Evolutionary conservation across 176 grass and related monocot genomes (phyloP).

Genomic region (Areca catechu): DNA sequence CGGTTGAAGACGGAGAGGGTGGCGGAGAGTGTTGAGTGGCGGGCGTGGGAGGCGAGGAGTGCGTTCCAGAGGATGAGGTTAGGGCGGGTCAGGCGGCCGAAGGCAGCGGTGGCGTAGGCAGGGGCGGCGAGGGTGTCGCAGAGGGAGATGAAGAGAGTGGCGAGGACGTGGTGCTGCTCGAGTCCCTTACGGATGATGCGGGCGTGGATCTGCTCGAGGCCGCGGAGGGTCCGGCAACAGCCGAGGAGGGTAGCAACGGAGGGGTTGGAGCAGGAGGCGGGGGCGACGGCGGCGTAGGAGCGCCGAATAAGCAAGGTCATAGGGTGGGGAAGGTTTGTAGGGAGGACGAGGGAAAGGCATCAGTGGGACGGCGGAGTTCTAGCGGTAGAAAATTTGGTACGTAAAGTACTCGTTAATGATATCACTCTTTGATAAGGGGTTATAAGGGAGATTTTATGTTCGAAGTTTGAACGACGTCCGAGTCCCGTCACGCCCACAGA

Average conservation of each 20-base stretch:
- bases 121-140: slow-evolving; percentile 29
- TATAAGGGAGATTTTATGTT: no score
- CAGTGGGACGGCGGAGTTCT: neutral
- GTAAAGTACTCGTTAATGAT: no score
- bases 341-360: neutral
- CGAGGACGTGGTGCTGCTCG: slow-evolving; percentile 27
- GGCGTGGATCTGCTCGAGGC: slow-evolving; percentile 55
- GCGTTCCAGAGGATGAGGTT: slow-evolving; percentile 39
- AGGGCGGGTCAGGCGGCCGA: slow-evolving; percentile 18
- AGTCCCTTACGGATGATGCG: slow-evolving; percentile 52
- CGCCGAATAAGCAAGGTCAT: slow-evolving; percentile 4
- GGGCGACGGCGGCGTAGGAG: neutral
- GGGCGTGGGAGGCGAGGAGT: slow-evolving; percentile 50
- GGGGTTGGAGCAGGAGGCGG: neutral
- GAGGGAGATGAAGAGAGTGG: slow-evolving; percentile 50
- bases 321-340: neutral
- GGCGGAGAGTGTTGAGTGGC: slow-evolving; percentile 38
- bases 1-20: slow-evolving; percentile 49
- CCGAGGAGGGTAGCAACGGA: slow-evolving; percentile 6
- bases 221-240: slow-evolving; percentile 16
- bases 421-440: no score
- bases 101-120: slow-evolving; percentile 27
- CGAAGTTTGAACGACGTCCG: no score
- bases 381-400: no score
- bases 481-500: no score